Conservation (phyloP, 805 yeast species). For the Cyberlindnera xylosilytica region DNA sequence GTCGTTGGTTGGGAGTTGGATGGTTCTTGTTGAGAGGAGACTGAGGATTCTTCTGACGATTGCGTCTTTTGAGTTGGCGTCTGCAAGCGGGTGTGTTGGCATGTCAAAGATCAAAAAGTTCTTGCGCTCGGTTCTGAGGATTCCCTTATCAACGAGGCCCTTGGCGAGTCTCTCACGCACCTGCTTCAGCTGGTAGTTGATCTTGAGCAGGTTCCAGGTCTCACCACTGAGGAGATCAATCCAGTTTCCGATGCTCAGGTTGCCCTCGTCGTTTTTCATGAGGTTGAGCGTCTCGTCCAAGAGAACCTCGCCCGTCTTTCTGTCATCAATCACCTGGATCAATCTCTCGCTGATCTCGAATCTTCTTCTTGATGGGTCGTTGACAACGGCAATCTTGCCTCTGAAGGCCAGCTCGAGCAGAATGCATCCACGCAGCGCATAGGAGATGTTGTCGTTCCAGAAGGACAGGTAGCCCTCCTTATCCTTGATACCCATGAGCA, state of each 20-base stretch:
- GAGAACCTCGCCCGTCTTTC: slow-evolving; percentile 91
- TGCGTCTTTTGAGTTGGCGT: slow-evolving; percentile 77
- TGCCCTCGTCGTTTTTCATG: slow-evolving; percentile 81
- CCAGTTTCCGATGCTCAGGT: slow-evolving; percentile 82
- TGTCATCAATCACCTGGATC: slow-evolving; percentile 80
- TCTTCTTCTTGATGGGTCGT: slow-evolving; percentile 89
- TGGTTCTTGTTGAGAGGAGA: slow-evolving; percentile 68
- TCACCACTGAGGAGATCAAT: slow-evolving; percentile 91
- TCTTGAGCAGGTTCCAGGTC: slow-evolving; percentile 95
- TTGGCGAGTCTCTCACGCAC: slow-evolving; percentile 95
- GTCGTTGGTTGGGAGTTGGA: slow-evolving; percentile 51
- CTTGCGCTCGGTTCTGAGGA: slow-evolving; percentile 91
- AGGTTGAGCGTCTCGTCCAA: slow-evolving; percentile 89
- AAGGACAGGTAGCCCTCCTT: slow-evolving; percentile 94
- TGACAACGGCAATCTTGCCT: slow-evolving; percentile 82
- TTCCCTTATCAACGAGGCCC: slow-evolving; percentile 96
- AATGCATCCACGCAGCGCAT: slow-evolving; percentile 93
- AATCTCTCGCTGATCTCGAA: slow-evolving; percentile 84
- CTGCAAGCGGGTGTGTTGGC: slow-evolving; percentile 98
- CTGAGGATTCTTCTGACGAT: slow-evolving; percentile 69
- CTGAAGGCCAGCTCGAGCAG: slow-evolving; percentile 88
- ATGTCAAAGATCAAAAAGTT: slow-evolving; percentile 93
- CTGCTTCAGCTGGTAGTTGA: slow-evolving; percentile 92
- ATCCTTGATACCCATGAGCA: slow-evolving; percentile 89
- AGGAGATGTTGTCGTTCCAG: slow-evolving; percentile 97